Conservation (phyloP, 1,284 basidiomycete species). For the Tylopilus sp. region DNA sequence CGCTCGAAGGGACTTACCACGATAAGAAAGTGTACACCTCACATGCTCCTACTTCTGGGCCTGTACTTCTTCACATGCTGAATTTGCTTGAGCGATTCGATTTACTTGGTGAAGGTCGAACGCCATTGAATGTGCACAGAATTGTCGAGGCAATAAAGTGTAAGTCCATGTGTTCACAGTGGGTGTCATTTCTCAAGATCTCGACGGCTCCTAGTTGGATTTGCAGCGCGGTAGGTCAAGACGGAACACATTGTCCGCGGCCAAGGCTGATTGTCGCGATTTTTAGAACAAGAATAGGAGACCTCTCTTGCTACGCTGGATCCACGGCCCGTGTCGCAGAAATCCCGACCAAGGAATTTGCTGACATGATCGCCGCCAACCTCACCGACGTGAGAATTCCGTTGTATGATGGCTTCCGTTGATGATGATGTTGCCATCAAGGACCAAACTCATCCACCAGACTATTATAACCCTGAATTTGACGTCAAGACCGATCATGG, state of each 20-base stretch:
- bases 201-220: slow-evolving; percentile 57
- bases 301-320: slow-evolving; percentile 67
- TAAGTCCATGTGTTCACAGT: slow-evolving; percentile 40
- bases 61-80: slow-evolving; percentile 79
- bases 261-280: slow-evolving; percentile 17
- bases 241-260: slow-evolving; percentile 20
- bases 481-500: slow-evolving; percentile 84
- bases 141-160: slow-evolving; percentile 81
- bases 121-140: slow-evolving; percentile 69
- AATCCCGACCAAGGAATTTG: slow-evolving; percentile 77
- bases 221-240: slow-evolving; percentile 64
- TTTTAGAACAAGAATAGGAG: slow-evolving; percentile 78
- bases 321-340: slow-evolving; percentile 63
- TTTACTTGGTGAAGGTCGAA: slow-evolving; percentile 56
- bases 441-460: slow-evolving; percentile 78
- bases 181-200: slow-evolving; percentile 23
- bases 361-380: slow-evolving; percentile 63
- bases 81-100: slow-evolving; percentile 78
- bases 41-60: slow-evolving; percentile 82
- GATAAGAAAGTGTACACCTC: slow-evolving; percentile 84
- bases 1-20: slow-evolving; percentile 78
- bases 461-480: slow-evolving; percentile 85
- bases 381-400: slow-evolving; percentile 75
- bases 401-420: not conserved
- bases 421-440: slow-evolving; percentile 44